A percentile compares a stretch with the other conserved stretches of the same genome.
Evolutionary conservation across 2,329 filamentous ascomycete species (phyloP).

Genomic region (Pseudogymnoascus sp.): DNA sequence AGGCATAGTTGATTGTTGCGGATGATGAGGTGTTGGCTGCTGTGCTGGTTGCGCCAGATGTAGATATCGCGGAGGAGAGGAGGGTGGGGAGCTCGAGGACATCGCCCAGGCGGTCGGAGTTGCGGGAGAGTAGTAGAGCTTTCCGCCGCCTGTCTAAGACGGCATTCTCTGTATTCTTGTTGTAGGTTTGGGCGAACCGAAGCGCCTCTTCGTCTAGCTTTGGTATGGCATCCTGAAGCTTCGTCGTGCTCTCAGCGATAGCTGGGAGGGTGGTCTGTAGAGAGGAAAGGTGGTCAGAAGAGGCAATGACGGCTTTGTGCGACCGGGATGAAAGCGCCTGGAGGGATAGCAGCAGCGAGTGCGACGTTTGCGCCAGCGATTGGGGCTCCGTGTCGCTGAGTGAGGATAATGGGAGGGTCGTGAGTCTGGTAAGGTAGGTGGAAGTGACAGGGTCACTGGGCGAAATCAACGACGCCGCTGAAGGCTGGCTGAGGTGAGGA

Average conservation of each 20-base stretch:
- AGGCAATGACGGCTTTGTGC: constrained; percentile 74
- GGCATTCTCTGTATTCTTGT: constrained; percentile 59
- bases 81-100: constrained; percentile 83
- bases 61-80: constrained; percentile 68
- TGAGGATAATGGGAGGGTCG: constrained; percentile 65
- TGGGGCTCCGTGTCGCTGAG: constrained; percentile 70
- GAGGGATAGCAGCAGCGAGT: constrained; percentile 72
- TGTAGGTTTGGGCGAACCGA: constrained; percentile 74
- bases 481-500: constrained; percentile 47
- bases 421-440: constrained; percentile 68
- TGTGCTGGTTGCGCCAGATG: constrained; percentile 38
- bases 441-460: constrained; percentile 45
- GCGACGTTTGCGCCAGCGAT: constrained; percentile 69
- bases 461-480: constrained; percentile 20
- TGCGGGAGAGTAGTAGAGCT: constrained; percentile 72
- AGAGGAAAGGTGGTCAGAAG: constrained; percentile 67
- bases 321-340: constrained; percentile 86
- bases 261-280: constrained; percentile 64
- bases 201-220: constrained; percentile 71
- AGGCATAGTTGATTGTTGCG: constrained; percentile 66
- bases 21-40: constrained; percentile 33
- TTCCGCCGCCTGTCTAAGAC: constrained; percentile 67
- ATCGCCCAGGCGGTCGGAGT: constrained; percentile 82
- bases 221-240: constrained; percentile 66
- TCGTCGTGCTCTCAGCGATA: constrained; percentile 55